phyloP scores from a whole-genome alignment of 2,329 filamentous ascomycete genomes.

The Penicillium sp. region DNA sequence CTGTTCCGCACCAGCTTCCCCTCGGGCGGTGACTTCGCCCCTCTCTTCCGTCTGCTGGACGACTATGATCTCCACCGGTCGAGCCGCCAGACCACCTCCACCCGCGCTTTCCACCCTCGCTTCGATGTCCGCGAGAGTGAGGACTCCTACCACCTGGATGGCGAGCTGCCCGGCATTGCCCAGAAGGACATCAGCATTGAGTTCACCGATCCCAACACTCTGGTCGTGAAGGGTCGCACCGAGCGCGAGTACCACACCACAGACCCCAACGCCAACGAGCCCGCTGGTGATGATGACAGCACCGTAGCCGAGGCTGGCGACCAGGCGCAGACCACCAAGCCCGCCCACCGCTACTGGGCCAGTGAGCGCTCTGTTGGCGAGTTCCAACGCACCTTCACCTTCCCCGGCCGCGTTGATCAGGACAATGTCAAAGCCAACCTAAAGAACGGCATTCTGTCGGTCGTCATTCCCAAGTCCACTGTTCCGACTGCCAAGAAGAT shows the following conservation, averaged over 20 bases:
- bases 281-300: constrained; percentile 51
- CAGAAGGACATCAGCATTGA: constrained; percentile 56
- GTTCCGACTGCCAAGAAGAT: constrained; percentile 59
- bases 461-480: constrained; percentile 63
- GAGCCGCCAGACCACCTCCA: constrained; percentile 24
- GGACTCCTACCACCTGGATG: constrained; percentile 54
- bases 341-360: constrained; percentile 61
- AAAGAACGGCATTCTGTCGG: constrained; percentile 65
- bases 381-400: constrained; percentile 65
- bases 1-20: constrained; percentile 40
- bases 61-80: constrained; percentile 49
- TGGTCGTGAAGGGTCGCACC: constrained; percentile 53
- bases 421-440: constrained; percentile 66
- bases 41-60: constrained; percentile 56
- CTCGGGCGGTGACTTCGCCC: constrained; percentile 47
- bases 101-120: constrained; percentile 48
- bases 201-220: constrained; percentile 55
- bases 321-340: constrained; percentile 36
- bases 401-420: constrained; percentile 64
- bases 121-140: constrained; percentile 57
- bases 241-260: constrained; percentile 45
- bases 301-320: constrained; percentile 21
- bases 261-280: constrained; percentile 49
- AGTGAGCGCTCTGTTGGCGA: constrained; percentile 64
- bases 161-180: constrained; percentile 55